phyloP scores from a whole-genome alignment of 768 basidiomycete species.

The Collybiopsis luxurians region DNA sequence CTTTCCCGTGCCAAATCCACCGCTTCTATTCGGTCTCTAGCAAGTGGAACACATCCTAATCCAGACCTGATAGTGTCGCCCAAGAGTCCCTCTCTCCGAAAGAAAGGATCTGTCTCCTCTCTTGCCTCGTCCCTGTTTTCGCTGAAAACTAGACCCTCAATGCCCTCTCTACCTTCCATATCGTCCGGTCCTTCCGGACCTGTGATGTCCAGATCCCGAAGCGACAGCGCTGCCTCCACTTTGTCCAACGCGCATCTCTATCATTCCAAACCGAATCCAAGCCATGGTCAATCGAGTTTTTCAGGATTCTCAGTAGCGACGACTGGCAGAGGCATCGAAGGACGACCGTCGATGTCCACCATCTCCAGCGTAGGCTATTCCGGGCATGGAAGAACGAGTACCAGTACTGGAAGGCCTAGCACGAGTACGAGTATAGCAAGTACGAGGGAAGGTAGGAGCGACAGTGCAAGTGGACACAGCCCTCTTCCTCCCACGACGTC shows the following conservation, averaged over 20 bases:
- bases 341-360: background rate
- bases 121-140: conserved; percentile 23
- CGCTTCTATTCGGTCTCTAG: conserved; percentile 23
- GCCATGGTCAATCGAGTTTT: conserved; percentile 28
- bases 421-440: background rate
- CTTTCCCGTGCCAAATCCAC: conserved; percentile 25
- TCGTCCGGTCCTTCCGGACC: background rate
- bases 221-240: background rate
- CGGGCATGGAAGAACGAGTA: background rate
- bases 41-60: conserved; percentile 45
- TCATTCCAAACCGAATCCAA: background rate
- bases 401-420: background rate
- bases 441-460: background rate
- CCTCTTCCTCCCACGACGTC: no score
- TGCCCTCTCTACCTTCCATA: background rate
- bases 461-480: no score
- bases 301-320: conserved; percentile 40
- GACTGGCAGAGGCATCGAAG: background rate
- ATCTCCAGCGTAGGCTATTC: no score
- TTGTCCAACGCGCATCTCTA: background rate
- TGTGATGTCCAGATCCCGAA: background rate
- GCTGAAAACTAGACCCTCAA: background rate
- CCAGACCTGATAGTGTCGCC: conserved; percentile 22
- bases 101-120: conserved; percentile 44
- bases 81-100: background rate